Evolutionary conservation across 2,329 filamentous ascomycete genomes (phyloP).

Genomic region (Colletotrichum filicis): DNA sequence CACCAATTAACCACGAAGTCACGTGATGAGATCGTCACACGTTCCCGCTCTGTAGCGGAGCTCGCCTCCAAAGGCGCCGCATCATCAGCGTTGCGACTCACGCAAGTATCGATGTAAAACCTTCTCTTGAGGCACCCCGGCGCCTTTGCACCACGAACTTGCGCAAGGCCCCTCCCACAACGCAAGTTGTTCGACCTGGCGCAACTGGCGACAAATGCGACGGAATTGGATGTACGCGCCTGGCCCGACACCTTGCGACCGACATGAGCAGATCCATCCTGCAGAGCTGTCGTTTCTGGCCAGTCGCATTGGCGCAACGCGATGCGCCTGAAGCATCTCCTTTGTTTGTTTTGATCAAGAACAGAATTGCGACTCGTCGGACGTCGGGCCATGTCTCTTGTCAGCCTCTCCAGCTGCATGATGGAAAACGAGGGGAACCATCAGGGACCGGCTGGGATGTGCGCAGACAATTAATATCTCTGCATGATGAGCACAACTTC

Average conservation of each 20-base stretch:
- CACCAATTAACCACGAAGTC: conserved; percentile 15
- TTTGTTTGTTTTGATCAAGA: conserved; percentile 31
- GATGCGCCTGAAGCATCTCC: conserved; percentile 27
- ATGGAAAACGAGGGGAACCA: conserved; percentile 3
- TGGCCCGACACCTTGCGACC: conserved; percentile 24
- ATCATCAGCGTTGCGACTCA: conserved; percentile 25
- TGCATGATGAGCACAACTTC: conserved; percentile 38
- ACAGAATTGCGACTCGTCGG: conserved; percentile 17
- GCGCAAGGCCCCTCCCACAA: neutral
- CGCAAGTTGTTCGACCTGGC: neutral
- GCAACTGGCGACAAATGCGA: conserved; percentile 23
- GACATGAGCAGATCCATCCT: conserved; percentile 12
- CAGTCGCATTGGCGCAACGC: conserved; percentile 34
- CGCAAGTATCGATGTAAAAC: neutral
- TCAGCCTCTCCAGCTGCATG: conserved; percentile 3
- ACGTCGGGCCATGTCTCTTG: conserved; percentile 1
- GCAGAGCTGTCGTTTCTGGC: conserved; percentile 19
- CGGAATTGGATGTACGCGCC: conserved; percentile 28
- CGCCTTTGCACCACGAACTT: neutral
- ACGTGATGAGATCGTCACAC: neutral
- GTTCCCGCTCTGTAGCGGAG: neutral
- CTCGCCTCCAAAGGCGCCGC: neutral
- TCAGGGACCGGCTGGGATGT: conserved; percentile 27
- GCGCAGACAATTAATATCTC: conserved; percentile 27
- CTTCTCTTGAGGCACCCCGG: neutral